These are phyloP conservation scores for Fusarium algeriense DNA, from an alignment of 2,329 filamentous ascomycete species.

Conservation along the genomic window DNA sequence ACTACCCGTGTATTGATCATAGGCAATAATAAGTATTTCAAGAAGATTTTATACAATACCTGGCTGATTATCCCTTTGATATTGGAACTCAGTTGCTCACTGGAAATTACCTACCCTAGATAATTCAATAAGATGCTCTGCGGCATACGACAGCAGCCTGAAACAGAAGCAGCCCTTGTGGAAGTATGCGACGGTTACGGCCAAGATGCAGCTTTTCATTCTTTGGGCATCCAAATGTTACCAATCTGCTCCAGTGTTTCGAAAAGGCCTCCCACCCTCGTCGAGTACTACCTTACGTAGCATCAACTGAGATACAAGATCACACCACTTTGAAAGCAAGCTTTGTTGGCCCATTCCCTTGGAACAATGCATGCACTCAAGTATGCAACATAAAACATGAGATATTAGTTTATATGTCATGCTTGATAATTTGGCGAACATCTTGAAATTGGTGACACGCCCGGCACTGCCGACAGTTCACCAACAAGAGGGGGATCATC, in stretches of 20 bases:
- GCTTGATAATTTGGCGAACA: slow-evolving; percentile 4
- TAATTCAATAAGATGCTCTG: neutral
- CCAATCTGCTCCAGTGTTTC: neutral
- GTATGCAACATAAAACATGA: neutral
- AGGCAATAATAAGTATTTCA: neutral
- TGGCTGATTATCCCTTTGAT: neutral
- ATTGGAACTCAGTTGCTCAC: neutral
- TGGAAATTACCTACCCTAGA: slow-evolving; percentile 3
- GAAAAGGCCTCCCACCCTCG: neutral
- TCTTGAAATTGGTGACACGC: slow-evolving; percentile 9
- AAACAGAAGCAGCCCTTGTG: slow-evolving; percentile 8
- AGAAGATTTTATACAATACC: neutral
- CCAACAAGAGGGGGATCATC: slow-evolving; percentile 9
- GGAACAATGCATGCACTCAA: slow-evolving; percentile 1
- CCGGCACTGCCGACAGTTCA: slow-evolving; percentile 10
- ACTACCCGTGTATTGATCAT: neutral
- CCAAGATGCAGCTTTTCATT: neutral
- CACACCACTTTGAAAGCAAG: slow-evolving; percentile 10
- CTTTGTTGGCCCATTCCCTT: neutral
- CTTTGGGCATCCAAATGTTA: neutral
- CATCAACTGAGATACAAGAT: neutral
- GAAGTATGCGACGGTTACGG: neutral
- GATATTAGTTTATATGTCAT: slow-evolving; percentile 1
- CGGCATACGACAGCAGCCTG: neutral
- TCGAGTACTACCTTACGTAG: neutral